Evolutionary conservation across 345 rosid species (phyloP), one percentile per base, ranked within the genome.

Genomic region (Aquilaria sinensis): DNA sequence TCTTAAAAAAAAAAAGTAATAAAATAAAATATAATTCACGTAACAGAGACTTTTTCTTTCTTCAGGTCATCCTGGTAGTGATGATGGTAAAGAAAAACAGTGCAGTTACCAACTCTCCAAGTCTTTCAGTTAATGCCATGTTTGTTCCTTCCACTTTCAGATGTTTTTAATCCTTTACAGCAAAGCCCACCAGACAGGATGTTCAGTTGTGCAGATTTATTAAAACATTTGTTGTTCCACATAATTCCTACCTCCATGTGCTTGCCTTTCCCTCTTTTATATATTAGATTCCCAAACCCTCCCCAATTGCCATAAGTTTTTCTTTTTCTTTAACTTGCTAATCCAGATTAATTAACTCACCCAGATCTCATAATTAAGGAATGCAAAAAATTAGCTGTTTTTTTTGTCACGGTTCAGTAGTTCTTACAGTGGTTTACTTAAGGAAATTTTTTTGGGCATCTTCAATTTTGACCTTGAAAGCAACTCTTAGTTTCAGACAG

Each of bases 171-270:
- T 74, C 52, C 53, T 67, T 62, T 62, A 30, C 70, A 72, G 70
- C 73, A 65, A 67, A 62, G 66, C 12, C 67, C 51, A 12, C 47
- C 68, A 58, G 76, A 74, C 74, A 75, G 56, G 53, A 32, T 60
- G 67, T 52, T 75, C 74, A 73, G 78, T 37, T 69, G 65, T 70
- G 74, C 79, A 75, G 75, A 37, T 11, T 47, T 55, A 61, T 59
- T 31, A 65, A 62, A 33, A 62, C 34, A 48, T 46, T 45, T 43
- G 47, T 47, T 15, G 58, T 63, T 47, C 62, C 16, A 9, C 51
- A 59, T 72, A 67, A 61, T 77, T 62, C 77, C 57, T 71, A 47
- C 65, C 69, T 67, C 29, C 85, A 80, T 70, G 80, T 74, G 78
- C 23, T 23, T 23, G 23, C 73, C 9, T 67, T 72, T 70, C 74